Conservation (phyloP, 2,329 filamentous ascomycete species). For the Microsporum canis region DNA sequence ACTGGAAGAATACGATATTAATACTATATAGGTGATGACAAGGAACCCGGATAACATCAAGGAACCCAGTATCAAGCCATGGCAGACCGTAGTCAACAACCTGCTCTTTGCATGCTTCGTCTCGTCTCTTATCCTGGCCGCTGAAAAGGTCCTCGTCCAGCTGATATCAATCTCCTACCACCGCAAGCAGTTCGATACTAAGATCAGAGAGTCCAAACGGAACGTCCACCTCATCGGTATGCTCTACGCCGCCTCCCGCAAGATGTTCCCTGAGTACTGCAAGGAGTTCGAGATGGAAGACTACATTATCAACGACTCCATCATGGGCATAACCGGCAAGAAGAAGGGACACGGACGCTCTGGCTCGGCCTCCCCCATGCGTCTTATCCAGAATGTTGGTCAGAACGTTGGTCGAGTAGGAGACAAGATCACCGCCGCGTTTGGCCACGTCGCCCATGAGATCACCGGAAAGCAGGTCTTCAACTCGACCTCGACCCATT, state of each 20-base stretch:
- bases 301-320: constrained; percentile 76
- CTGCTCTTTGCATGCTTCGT: constrained; percentile 49
- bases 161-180: constrained; percentile 59
- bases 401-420: constrained; percentile 67
- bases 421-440: constrained; percentile 84
- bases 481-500: constrained; percentile 82
- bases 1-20: neutral
- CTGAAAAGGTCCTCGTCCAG: constrained; percentile 50
- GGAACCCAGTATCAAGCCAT: constrained; percentile 25
- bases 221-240: constrained; percentile 70
- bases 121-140: constrained; percentile 46
- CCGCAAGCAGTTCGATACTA: constrained; percentile 52
- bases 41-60: constrained; percentile 29
- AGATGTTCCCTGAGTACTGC: constrained; percentile 86
- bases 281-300: constrained; percentile 85
- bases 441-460: constrained; percentile 86
- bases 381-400: constrained; percentile 61
- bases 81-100: constrained; percentile 46
- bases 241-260: constrained; percentile 80
- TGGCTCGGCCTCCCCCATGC: constrained; percentile 64
- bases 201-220: constrained; percentile 81
- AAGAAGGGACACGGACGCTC: constrained; percentile 38
- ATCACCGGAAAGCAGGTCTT: constrained; percentile 94
- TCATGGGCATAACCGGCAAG: constrained; percentile 45
- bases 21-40: constrained; percentile 31